phyloP scores from a whole-genome alignment of 116 monocot species.

The Cymodocea nodosa region DNA sequence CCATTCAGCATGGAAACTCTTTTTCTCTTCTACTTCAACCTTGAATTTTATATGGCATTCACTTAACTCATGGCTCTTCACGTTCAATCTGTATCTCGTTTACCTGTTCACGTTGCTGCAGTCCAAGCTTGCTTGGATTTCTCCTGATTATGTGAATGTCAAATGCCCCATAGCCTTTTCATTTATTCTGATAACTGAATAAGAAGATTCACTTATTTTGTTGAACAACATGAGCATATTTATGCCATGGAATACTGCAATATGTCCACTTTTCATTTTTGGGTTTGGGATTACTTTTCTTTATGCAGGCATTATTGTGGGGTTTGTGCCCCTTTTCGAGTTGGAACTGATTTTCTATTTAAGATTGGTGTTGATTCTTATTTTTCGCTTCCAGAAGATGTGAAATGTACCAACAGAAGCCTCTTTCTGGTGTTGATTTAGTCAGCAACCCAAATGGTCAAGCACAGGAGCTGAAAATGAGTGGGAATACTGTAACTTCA shows the following conservation, averaged over 20 bases:
- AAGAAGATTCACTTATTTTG: neutral
- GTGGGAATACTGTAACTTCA: constrained; percentile 11
- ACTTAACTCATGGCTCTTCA: too few relatives aligned
- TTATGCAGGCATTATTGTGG: neutral
- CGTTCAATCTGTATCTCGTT: too few relatives aligned
- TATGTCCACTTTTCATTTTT: neutral
- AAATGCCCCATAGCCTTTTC: neutral
- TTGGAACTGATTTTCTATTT: too few relatives aligned
- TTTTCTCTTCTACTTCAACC: too few relatives aligned
- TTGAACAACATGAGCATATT: neutral
- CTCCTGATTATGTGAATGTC: neutral
- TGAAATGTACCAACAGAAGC: constrained; percentile 8
- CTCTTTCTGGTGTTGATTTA: constrained; percentile 1
- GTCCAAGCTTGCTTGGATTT: neutral
- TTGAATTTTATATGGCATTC: too few relatives aligned
- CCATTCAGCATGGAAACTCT: too few relatives aligned
- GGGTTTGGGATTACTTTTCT: neutral
- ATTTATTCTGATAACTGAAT: neutral
- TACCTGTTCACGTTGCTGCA: too few relatives aligned
- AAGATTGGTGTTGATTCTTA: neutral
- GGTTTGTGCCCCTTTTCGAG: neutral
- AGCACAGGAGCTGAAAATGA: constrained; percentile 23
- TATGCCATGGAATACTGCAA: too few relatives aligned
- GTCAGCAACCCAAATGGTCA: constrained; percentile 5
- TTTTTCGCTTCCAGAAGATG: constrained; percentile 1